Base-by-base conservation (phyloP, 1,284 basidiomycete genomes). In the Ganoderma leucocontextum region DNA sequence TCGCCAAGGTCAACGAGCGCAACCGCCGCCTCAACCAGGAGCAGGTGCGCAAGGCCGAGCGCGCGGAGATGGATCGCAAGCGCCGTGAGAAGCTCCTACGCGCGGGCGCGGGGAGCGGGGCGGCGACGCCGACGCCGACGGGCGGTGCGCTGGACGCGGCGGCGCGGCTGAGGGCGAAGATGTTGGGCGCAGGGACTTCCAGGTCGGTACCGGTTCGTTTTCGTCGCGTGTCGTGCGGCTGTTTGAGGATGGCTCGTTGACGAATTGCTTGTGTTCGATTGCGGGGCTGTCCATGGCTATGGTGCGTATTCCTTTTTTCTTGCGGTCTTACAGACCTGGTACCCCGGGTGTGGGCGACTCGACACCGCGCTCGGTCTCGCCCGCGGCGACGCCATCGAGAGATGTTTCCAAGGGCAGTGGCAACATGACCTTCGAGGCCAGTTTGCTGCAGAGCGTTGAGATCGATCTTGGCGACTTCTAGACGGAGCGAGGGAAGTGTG, bases 1-100 rank as follows among this genome's bases (percentile, higher is more conserved):
- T 97, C 39, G 88, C 91, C 22, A 89, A 84, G 77, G 91, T 98
- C 69, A 97, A 97, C 78, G 95, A 96, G 80, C 88, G 95, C 63
- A 97, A 98, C 78, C 87, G 94, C 53, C 88, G 87, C 73, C 89
- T 91, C 59, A 97, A 97, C 69, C 76, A 90, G 70, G 95, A 95
- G 74, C 86, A 89, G 1, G 89, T 96, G 69, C 85, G 92, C 61
- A 89, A 88, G 72, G 92, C 94, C 0, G 95, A 97, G 80, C 77
- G 90, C 52, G 83, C 84, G 42, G 89, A 91, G 69, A 81, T 87
- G 9, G 90, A 92, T 72, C 83, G 89, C 58, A 91, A 89, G 78
- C 82, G 89, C 60, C 82, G 84, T 68, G 89, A 92, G 70, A 86
- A 91, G 63, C 91, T 89, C 78, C 78, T 89, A 61, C 84, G 84